These are phyloP conservation scores for Cucurbita pepo DNA, from an alignment of 306 rosid genomes.

Conservation along the genomic window DNA sequence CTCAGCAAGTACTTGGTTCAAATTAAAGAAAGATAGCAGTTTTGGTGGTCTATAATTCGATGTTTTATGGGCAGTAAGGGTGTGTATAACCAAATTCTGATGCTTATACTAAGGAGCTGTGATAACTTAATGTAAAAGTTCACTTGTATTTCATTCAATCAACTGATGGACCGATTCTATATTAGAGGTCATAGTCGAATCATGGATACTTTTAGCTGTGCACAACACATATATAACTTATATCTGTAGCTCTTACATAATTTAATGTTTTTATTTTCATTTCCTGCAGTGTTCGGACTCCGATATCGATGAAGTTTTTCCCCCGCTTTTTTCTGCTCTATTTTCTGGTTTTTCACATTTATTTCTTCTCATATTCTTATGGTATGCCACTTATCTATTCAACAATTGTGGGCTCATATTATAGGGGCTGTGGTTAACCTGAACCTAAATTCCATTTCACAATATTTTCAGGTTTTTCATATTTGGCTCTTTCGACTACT, in stretches of 20 bases:
- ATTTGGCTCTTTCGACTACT: slow-evolving; percentile 90
- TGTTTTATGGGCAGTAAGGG: not conserved
- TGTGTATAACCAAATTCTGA: not conserved
- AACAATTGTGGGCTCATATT: not conserved
- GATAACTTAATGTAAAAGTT: not conserved
- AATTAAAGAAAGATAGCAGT: not conserved
- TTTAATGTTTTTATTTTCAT: slow-evolving; percentile 22
- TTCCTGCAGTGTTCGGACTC: slow-evolving; percentile 87
- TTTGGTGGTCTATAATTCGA: not conserved
- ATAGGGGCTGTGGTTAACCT: not conserved
- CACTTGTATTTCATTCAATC: not conserved
- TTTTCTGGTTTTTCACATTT: slow-evolving; percentile 92
- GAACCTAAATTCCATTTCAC: not conserved
- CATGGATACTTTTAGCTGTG: not conserved
- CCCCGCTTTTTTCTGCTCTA: slow-evolving; percentile 97
- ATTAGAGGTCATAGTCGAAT: not conserved
- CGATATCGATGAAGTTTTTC: slow-evolving; percentile 97
- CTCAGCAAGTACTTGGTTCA: not conserved
- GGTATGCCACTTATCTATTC: slow-evolving; percentile 30
- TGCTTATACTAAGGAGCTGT: not conserved
- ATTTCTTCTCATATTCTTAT: slow-evolving; percentile 85
- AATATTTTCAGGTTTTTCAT: slow-evolving; percentile 66
- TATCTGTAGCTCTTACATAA: not conserved
- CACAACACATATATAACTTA: not conserved
- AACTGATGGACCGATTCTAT: not conserved